Conservation (phyloP, 1,139 yeast species). For the Debaryomyces nepalensis region DNA sequence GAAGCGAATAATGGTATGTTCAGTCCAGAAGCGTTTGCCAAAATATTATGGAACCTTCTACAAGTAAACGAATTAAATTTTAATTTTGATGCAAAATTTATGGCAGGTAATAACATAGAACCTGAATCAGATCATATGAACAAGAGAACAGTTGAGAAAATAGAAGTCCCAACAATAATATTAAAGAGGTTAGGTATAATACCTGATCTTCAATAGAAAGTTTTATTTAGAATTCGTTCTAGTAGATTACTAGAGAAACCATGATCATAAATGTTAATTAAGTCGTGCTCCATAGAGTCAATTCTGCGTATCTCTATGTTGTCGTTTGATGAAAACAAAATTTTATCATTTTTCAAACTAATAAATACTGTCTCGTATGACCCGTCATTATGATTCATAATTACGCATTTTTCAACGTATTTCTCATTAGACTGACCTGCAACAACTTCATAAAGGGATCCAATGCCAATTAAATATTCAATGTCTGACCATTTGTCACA, state of each 20-base stretch:
- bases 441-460: slow-evolving; percentile 30
- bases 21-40: slow-evolving; percentile 1
- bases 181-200: slow-evolving; percentile 15
- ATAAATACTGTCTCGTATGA: slow-evolving; percentile 27
- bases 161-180: slow-evolving; percentile 14
- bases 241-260: slow-evolving; percentile 60
- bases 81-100: slow-evolving; percentile 14
- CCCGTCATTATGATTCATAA: slow-evolving; percentile 14
- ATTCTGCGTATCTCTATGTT: slow-evolving; percentile 31
- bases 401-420: slow-evolving; percentile 22
- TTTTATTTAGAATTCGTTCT: slow-evolving; percentile 28
- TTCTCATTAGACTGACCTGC: slow-evolving; percentile 17
- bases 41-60: slow-evolving; percentile 10
- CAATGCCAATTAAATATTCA: slow-evolving; percentile 56
- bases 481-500: slow-evolving; percentile 81
- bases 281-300: slow-evolving; percentile 43
- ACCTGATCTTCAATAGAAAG: neutral
- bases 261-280: slow-evolving; percentile 68
- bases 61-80: slow-evolving; percentile 13
- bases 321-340: slow-evolving; percentile 24
- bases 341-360: slow-evolving; percentile 31
- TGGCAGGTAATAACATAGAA: neutral
- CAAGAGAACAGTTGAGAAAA: slow-evolving; percentile 10
- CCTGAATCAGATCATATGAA: neutral
- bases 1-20: neutral